Evolutionary conservation across 2,329 filamentous ascomycete genomes (phyloP).

Genomic region (Trichophyton mentagrophytes): DNA sequence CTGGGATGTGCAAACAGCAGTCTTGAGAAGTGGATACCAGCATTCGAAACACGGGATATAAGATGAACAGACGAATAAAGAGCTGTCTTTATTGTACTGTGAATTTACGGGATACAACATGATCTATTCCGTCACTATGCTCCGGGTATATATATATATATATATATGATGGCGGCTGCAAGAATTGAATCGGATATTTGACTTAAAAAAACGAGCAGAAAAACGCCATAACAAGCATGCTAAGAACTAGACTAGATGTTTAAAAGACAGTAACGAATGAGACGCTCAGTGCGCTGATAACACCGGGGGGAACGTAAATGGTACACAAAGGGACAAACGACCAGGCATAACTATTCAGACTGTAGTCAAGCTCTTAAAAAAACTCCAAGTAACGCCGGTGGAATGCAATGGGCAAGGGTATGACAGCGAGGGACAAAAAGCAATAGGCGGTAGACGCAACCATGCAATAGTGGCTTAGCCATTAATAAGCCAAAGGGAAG

Average conservation of each 20-base stretch:
- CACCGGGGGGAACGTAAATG: background rate
- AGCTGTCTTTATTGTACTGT: background rate
- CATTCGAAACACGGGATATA: background rate
- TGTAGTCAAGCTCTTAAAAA: background rate
- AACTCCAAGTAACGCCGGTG: background rate
- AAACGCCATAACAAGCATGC: background rate
- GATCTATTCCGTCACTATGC: background rate
- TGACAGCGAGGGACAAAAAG: background rate
- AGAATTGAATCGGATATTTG: background rate
- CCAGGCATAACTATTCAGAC: background rate
- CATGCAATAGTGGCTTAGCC: background rate
- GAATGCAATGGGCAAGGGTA: background rate
- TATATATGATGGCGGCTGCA: background rate
- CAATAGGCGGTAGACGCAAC: too few species aligned
- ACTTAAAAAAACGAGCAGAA: too few species aligned
- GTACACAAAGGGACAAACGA: background rate
- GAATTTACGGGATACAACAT: background rate
- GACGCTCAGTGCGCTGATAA: slow-evolving; percentile 1
- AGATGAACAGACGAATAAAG: background rate
- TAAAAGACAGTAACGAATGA: background rate
- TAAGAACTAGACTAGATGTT: background rate
- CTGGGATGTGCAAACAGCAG: too few species aligned
- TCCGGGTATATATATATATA: too few species aligned
- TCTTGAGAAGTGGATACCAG: background rate
- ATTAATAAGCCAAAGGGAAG: background rate